A percentile compares a stretch with the other conserved stretches of the same genome.
Evolutionary conservation across 2,329 filamentous ascomycete species (phyloP).

Genomic region (Cryphonectria nitschkei): DNA sequence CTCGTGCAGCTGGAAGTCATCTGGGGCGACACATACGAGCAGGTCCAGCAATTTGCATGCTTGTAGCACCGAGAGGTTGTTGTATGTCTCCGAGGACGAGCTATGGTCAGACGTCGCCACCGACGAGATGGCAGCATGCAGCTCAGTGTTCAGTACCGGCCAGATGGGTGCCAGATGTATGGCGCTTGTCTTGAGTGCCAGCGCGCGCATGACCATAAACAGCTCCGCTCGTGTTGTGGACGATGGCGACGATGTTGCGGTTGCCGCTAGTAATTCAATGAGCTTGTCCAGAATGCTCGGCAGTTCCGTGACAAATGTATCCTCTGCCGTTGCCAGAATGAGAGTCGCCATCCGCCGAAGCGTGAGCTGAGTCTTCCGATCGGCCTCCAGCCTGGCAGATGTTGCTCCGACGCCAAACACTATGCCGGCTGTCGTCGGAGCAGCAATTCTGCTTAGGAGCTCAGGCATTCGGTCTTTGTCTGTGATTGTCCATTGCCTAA

Average conservation of each 20-base stretch:
- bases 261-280: conserved; percentile 83
- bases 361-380: conserved; percentile 89
- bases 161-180: conserved; percentile 83
- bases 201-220: conserved; percentile 82
- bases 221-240: conserved; percentile 87
- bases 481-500: conserved; percentile 80
- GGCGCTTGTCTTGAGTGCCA: conserved; percentile 77
- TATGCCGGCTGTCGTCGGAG: conserved; percentile 90
- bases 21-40: conserved; percentile 82
- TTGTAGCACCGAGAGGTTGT: conserved; percentile 77
- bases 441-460: conserved; percentile 74
- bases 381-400: conserved; percentile 90
- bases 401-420: conserved; percentile 98
- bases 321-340: conserved; percentile 74
- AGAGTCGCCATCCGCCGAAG: conserved; percentile 81
- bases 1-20: conserved; percentile 97
- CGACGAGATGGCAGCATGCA: conserved; percentile 78
- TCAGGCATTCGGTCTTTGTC: conserved; percentile 91
- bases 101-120: conserved; percentile 70
- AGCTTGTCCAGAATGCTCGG: conserved; percentile 77
- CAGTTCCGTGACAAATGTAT: conserved; percentile 80
- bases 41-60: conserved; percentile 92
- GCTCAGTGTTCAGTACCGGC: conserved; percentile 86
- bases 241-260: conserved; percentile 86
- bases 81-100: conserved; percentile 71